Percentiles rank a stretch among this genome's conserved stretches.
These are phyloP conservation scores for Geotrichum aggregatum DNA, from an alignment of 1,139 yeast genomes.

Conservation along the genomic window DNA sequence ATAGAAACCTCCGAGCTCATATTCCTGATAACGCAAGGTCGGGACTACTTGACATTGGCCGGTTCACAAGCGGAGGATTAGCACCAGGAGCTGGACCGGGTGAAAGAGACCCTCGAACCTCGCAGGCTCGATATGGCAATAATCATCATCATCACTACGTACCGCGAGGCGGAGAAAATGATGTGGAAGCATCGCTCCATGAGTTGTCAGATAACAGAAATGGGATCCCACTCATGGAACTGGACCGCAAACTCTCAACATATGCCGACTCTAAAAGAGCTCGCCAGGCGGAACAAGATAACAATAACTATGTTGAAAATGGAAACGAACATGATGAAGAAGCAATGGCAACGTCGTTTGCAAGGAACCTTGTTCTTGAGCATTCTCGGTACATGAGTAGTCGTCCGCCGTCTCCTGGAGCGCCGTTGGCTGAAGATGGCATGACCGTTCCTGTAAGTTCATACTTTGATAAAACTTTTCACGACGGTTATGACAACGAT, in stretches of 20 bases:
- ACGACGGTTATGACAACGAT: not conserved
- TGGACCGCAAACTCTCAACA: constrained; percentile 22
- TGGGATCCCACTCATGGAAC: constrained; percentile 28
- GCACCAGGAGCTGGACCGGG: constrained; percentile 32
- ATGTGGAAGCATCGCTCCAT: constrained; percentile 11
- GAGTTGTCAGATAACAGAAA: not conserved
- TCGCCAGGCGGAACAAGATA: not conserved
- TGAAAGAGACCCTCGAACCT: constrained; percentile 3
- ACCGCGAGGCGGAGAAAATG: not conserved
- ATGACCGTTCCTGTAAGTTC: constrained; percentile 10
- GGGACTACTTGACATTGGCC: constrained; percentile 28
- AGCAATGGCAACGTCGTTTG: not conserved
- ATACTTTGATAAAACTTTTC: not conserved
- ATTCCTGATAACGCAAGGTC: not conserved
- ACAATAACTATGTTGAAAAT: not conserved
- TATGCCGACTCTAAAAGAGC: not conserved
- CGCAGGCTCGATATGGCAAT: not conserved
- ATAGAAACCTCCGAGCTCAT: too few relatives aligned
- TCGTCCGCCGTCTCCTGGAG: not conserved
- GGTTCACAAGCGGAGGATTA: constrained; percentile 32
- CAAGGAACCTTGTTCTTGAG: constrained; percentile 7
- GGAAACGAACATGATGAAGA: not conserved
- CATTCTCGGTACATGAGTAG: constrained; percentile 3
- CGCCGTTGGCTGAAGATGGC: not conserved
- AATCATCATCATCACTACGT: not conserved